Base-by-base conservation (phyloP, 768 basidiomycete species). In the Podaxis sp. region DNA sequence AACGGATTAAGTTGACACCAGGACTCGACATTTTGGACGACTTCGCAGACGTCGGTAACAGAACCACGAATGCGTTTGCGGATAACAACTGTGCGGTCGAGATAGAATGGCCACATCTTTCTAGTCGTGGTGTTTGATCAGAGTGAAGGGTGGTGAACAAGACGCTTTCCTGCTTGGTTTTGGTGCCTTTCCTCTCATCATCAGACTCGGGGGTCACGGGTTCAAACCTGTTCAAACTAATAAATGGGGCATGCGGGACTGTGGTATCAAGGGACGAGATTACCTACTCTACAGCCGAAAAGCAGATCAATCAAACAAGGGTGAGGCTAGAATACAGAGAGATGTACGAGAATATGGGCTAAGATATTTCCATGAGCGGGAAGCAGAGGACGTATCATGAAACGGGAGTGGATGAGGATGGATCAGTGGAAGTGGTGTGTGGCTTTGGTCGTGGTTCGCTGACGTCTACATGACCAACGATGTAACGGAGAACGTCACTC, bases 401-500 rank as follows among this genome's bases (percentile, higher is more conserved):
- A 15, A 48, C 11, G 10, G 59, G 59, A 11, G 20, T 50, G 41
- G 54, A 50, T 20, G 57, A 44, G 41, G 44, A 38, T 38, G 56
- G 26, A 49, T 58, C 56, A 36, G 54, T 28, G 17, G 55, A 50
- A 22, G 24, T 50, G 48, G 54, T 50, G 24, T 44, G 52, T 46
- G 41, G 63, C 6, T 48, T 58, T 7, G 30, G n/a, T 36, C 56
- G 70, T 73, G 65, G 80, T 81, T 20, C 68, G 60, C 2, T 72
- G 15, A 87, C 82, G 5, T 78, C 78, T n/a, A 80, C 75, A 64
- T 86, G 83, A 37, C 87, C 87, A 58, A 95, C 89, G 63, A 95
- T 78, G 70, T 95, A 93, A 36, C 88, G 86, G 54, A 96, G 76
- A 48, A 96, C 93, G 70, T 96, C 94, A 73, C 89, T 92, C 58